These are phyloP conservation scores for Sugiyamaella neomexicana DNA, from an alignment of 1,139 yeast species.

Conservation along the genomic window DNA sequence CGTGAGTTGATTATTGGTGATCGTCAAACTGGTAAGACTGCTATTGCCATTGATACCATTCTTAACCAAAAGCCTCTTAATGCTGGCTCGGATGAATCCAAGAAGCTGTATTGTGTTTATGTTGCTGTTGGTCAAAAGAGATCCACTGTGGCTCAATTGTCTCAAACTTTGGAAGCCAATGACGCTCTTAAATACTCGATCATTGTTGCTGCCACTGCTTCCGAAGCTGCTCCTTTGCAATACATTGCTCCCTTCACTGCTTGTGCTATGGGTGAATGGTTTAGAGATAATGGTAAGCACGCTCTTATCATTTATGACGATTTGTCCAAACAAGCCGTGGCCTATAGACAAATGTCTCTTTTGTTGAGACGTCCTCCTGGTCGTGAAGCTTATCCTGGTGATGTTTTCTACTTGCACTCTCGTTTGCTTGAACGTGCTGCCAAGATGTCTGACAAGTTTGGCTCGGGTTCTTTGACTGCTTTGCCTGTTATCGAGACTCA, in stretches of 20 bases:
- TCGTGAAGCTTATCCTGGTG: slow-evolving; percentile 98
- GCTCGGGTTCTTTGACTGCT: slow-evolving; percentile 95
- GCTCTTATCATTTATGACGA: slow-evolving; percentile 97
- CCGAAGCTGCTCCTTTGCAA: slow-evolving; percentile 99
- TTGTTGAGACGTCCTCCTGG: slow-evolving; percentile 97
- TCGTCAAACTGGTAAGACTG: slow-evolving; percentile 99
- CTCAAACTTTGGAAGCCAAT: slow-evolving; percentile 96
- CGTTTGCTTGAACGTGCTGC: slow-evolving; percentile 97
- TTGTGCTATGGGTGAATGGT: slow-evolving; percentile 99
- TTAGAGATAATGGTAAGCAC: slow-evolving; percentile 99
- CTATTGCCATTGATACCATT: slow-evolving; percentile 97
- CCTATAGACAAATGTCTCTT: slow-evolving; percentile 98
- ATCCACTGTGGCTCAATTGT: slow-evolving; percentile 99
- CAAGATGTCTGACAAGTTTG: slow-evolving; percentile 86
- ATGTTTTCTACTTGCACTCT: slow-evolving; percentile 94
- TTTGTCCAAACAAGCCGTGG: slow-evolving; percentile 99
- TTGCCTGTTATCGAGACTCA: slow-evolving; percentile 96
- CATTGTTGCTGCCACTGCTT: slow-evolving; percentile 99
- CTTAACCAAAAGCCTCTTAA: slow-evolving; percentile 99
- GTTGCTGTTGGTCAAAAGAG: slow-evolving; percentile 99
- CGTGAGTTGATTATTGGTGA: slow-evolving; percentile 99
- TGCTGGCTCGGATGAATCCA: slow-evolving; percentile 87
- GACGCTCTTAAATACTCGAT: slow-evolving; percentile 98
- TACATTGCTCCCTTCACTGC: slow-evolving; percentile 99
- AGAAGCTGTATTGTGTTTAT: slow-evolving; percentile 99